A percentile compares a stretch with the other conserved stretches of the same genome.
Evolutionary conservation across 2,329 filamentous ascomycete species (phyloP).

Genomic region (Botrytis galanthina): DNA sequence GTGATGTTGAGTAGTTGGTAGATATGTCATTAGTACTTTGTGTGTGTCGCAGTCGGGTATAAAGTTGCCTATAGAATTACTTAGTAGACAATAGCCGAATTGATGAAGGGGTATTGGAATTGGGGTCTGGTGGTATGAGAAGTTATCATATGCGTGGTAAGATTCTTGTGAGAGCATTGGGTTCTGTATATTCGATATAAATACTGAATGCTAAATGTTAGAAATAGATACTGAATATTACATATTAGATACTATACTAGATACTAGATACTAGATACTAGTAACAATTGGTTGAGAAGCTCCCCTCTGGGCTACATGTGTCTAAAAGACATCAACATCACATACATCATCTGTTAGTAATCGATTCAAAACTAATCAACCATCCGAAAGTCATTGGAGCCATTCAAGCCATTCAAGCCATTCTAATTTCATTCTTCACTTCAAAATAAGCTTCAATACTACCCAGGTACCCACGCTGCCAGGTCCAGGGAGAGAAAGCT

Average conservation of each 20-base stretch:
- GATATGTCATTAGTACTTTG: neutral
- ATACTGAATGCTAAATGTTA: too few species aligned
- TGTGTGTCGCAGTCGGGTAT: neutral
- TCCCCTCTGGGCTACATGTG: too few species aligned
- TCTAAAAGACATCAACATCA: neutral
- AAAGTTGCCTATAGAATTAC: neutral
- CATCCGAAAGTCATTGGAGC: neutral
- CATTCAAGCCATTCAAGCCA: too few species aligned
- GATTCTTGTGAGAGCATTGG: neutral
- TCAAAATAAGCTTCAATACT: neutral
- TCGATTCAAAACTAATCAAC: neutral
- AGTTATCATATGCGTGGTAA: neutral
- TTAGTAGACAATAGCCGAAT: neutral
- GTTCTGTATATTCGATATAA: neutral
- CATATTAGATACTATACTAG: neutral
- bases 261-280: neutral
- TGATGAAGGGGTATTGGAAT: neutral
- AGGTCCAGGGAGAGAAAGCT: neutral
- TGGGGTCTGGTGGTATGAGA: neutral
- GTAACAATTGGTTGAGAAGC: too few species aligned
- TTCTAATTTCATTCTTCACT: neutral
- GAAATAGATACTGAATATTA: neutral
- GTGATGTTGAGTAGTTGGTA: neutral
- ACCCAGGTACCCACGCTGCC: neutral
- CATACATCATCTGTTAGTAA: neutral